Evolutionary conservation across 768 basidiomycete genomes (phyloP).

Genomic region (Trametes coccinea): DNA sequence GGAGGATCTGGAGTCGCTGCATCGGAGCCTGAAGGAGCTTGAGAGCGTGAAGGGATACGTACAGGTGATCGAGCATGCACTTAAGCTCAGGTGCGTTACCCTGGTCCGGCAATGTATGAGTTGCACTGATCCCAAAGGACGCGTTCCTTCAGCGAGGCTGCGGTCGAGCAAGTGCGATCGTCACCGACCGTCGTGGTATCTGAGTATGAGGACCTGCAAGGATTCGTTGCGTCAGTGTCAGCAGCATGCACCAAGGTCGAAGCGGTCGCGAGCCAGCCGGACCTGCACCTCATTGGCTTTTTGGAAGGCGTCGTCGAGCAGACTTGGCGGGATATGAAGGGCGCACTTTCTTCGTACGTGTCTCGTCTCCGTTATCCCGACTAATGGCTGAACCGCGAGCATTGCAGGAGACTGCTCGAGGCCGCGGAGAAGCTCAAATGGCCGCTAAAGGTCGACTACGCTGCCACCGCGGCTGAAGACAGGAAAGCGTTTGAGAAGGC

Average conservation of each 20-base stretch:
- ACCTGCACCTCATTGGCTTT: constrained; percentile 62
- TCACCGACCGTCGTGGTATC: constrained; percentile 41
- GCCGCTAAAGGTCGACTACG: constrained; percentile 77
- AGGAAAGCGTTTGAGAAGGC: constrained; percentile 70
- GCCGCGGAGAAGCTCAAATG: constrained; percentile 80
- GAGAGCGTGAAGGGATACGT: constrained; percentile 77
- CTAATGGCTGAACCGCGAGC: background rate
- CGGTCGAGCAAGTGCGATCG: constrained; percentile 52
- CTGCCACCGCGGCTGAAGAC: constrained; percentile 46
- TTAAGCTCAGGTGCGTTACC: constrained; percentile 64
- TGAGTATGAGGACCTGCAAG: constrained; percentile 60
- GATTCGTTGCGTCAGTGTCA: constrained; percentile 55
- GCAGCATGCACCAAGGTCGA: constrained; percentile 47
- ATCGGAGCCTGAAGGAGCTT: constrained; percentile 74
- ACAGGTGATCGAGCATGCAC: constrained; percentile 65
- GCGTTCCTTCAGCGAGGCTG: constrained; percentile 48
- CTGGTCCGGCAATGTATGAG: background rate
- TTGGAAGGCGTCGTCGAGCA: constrained; percentile 61
- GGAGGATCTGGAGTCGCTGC: constrained; percentile 80
- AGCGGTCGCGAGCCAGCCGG: constrained; percentile 45
- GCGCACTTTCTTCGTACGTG: constrained; percentile 60
- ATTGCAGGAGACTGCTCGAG: constrained; percentile 55
- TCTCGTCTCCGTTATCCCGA: background rate
- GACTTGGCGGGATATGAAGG: constrained; percentile 80
- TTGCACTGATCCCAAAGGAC: background rate